Base-by-base conservation (phyloP, 768 basidiomycete species). In the Chalciporus piperatus region DNA sequence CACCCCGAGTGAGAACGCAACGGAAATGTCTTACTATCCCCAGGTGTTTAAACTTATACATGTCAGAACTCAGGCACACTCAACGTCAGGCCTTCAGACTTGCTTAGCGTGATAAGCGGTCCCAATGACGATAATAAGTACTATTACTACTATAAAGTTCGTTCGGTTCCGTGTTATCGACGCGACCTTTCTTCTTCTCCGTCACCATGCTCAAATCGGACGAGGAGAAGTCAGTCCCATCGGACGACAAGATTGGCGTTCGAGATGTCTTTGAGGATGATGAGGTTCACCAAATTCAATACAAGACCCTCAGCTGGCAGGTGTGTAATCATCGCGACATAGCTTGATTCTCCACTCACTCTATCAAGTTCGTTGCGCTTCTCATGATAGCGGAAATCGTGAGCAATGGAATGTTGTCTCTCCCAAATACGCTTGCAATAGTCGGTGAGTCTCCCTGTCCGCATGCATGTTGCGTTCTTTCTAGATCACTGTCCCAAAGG, bases 321-420 rank as follows among this genome's bases (percentile, higher is more conserved):
- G 77, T 75, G 19, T 4, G 50, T 55, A 27, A 39, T 32, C 37
- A 33, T 49, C 35, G 42, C 28, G 32, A 28, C 19, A 19, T 17
- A 17, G 20, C 40, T 20, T 19, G 40, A 33, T 17, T n/a, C 11
- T 32, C 22, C 30, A 17, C 32, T 19, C 28, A 45, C 19, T 30
- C 32, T 16, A 22, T 6, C 19, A 47, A 80, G 77, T 76, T 79
- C 52, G 76, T 80, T 8, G 64, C 70, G 22, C 55, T 79, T 45
- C 63, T 81, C 17, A 81, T 81, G 80, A 79, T 80, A 47, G 78
- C 79, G 39, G 79, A 80, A 59, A 79, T 80, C 22, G 78, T 81
- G 30, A 77, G 76, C 62, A 81, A 80, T 62, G 80, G 79, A 11
- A 77, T 80, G 74, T 59, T 81, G 14, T 79, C 79, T 14, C 67